These are phyloP conservation scores for Hericium coralloides DNA, from an alignment of 768 basidiomycete species.

Conservation along the genomic window DNA sequence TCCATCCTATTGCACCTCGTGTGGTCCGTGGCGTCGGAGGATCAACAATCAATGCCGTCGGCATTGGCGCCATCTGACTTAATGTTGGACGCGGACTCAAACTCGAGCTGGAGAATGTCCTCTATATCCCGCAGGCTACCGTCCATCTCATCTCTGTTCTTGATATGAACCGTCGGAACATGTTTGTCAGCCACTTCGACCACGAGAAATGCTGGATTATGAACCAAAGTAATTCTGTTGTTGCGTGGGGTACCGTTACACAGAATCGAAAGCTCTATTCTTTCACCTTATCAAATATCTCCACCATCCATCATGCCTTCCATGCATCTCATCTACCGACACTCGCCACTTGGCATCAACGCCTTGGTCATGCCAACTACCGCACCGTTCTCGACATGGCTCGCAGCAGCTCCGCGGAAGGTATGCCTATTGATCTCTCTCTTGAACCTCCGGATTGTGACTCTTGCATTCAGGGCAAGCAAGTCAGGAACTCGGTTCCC, in stretches of 20 bases:
- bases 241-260: neutral
- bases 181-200: neutral
- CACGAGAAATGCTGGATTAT: neutral
- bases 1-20: slow-evolving; percentile 16
- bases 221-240: neutral
- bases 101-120: slow-evolving; percentile 7
- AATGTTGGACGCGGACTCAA: slow-evolving; percentile 5
- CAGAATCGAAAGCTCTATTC: neutral
- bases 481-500: neutral
- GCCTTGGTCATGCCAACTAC: slow-evolving; percentile 18
- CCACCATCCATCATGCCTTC: neutral
- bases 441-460: neutral
- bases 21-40: slow-evolving; percentile 22
- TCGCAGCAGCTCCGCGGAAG: neutral
- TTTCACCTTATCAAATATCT: neutral
- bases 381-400: slow-evolving; percentile 11
- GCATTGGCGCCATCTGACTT: slow-evolving; percentile 20
- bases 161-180: neutral
- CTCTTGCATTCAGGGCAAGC: neutral
- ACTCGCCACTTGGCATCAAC: slow-evolving; percentile 18
- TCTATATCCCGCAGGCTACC: slow-evolving; percentile 13
- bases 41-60: slow-evolving; percentile 17
- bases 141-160: slow-evolving; percentile 12
- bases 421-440: neutral
- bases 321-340: neutral